phyloP scores from a whole-genome alignment of 306 rosid genomes.

The Rubus idaeus region DNA sequence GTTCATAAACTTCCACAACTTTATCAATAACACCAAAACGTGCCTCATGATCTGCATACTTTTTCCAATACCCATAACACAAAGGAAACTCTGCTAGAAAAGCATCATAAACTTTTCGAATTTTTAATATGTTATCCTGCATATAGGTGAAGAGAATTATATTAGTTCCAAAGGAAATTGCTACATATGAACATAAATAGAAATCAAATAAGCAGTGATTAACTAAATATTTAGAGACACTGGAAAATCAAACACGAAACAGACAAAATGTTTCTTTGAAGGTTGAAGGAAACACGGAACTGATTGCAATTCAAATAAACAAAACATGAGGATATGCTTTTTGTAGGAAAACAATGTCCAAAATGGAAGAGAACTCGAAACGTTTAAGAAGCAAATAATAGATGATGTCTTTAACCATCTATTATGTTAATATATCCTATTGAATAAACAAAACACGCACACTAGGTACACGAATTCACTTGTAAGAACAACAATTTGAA shows the following conservation, averaged over 20 bases:
- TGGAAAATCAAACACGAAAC: not conserved
- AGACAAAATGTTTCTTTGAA: not conserved
- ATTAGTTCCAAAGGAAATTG: constrained; percentile 13
- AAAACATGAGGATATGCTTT: not conserved
- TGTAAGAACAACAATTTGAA: not conserved
- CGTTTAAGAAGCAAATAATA: not conserved
- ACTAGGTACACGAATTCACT: not conserved
- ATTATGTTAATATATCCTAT: not conserved
- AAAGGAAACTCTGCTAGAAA: constrained; percentile 92
- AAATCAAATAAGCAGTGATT: not conserved
- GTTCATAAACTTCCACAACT: constrained; percentile 95
- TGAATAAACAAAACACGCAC: not conserved
- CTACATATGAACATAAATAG: not conserved
- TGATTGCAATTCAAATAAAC: not conserved
- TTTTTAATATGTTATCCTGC: constrained; percentile 82
- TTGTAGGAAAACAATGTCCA: not conserved
- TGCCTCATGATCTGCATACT: constrained; percentile 98
- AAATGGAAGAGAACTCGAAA: not conserved
- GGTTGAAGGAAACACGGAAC: not conserved
- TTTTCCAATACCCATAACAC: constrained; percentile 99
- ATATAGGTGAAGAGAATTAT: constrained; percentile 24
- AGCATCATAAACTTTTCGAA: constrained; percentile 87
- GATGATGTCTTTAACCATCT: not conserved
- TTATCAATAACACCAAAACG: constrained; percentile 78
- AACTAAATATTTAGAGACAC: not conserved